Conservation (phyloP, 2,329 filamentous ascomycete species). For the Karstenula rhodostoma region DNA sequence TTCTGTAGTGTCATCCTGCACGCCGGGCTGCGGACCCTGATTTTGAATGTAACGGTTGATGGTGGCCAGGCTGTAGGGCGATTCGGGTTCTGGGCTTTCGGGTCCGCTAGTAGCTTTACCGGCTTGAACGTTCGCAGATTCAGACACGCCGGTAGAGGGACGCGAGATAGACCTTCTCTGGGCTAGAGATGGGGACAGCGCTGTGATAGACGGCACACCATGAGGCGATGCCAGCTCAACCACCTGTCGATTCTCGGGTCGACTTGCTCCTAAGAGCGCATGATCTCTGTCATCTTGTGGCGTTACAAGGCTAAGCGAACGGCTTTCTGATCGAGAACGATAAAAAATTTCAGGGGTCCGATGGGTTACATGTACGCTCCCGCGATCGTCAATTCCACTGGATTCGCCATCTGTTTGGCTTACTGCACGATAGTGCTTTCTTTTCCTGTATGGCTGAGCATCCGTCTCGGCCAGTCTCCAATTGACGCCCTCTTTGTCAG, state of each 20-base stretch:
- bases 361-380: not conserved
- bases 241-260: not conserved
- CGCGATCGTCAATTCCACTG: not conserved
- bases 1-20: not conserved
- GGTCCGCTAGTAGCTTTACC: not conserved
- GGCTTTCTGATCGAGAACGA: not conserved
- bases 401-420: constrained; percentile 1
- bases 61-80: constrained; percentile 11
- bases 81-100: constrained; percentile 4
- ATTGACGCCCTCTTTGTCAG: constrained; percentile 10
- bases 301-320: constrained; percentile 10
- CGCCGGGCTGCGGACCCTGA: constrained; percentile 8
- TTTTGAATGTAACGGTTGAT: constrained; percentile 8
- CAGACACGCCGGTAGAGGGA: not conserved
- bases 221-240: not conserved
- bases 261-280: not conserved
- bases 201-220: not conserved
- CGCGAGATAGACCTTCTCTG: not conserved
- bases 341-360: not conserved
- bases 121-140: not conserved
- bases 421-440: not conserved
- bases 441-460: not conserved
- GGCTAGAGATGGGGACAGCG: not conserved
- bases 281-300: constrained; percentile 12
- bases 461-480: constrained; percentile 7